Conservation (phyloP, 331 rosid species). For the Rhamnella rubrinervis region DNA sequence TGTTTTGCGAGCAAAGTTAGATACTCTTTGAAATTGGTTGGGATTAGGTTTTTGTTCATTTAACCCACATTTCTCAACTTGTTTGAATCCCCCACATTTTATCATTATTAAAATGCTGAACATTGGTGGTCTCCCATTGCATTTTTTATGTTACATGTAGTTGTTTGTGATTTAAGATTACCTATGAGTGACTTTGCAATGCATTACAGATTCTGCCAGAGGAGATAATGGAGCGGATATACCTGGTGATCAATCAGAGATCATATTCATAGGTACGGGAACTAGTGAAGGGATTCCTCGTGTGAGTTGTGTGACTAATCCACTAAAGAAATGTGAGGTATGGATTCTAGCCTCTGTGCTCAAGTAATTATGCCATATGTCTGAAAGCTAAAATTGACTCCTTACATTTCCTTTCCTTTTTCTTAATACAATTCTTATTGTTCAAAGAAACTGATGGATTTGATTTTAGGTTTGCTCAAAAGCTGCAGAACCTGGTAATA, state of each 20-base stretch:
- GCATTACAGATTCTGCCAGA: conserved; percentile 39
- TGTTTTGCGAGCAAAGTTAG: not conserved
- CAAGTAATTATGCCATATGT: conserved; percentile 2
- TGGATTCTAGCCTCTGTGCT: conserved; percentile 2
- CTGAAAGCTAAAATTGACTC: not conserved
- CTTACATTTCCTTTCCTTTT: not conserved
- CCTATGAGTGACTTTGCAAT: conserved; percentile 27
- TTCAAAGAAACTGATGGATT: conserved; percentile 9
- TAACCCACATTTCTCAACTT: no score
- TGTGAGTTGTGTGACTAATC: conserved; percentile 84
- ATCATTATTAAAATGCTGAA: not conserved
- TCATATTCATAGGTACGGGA: conserved; percentile 85
- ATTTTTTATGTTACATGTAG: not conserved
- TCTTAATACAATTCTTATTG: conserved; percentile 1
- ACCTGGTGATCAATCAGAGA: conserved; percentile 44
- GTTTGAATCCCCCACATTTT: not conserved
- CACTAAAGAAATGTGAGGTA: conserved; percentile 72
- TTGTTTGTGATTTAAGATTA: conserved; percentile 12
- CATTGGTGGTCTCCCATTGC: conserved; percentile 2
- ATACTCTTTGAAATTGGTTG: no score
- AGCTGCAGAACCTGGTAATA: conserved; percentile 70
- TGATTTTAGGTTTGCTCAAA: conserved; percentile 66
- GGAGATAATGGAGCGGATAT: conserved; percentile 29
- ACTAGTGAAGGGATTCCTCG: conserved; percentile 97
- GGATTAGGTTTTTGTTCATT: no score